phyloP scores from a whole-genome alignment of 2,329 filamentous ascomycete genomes.

The Magnaporthiopsis rhizophila region DNA sequence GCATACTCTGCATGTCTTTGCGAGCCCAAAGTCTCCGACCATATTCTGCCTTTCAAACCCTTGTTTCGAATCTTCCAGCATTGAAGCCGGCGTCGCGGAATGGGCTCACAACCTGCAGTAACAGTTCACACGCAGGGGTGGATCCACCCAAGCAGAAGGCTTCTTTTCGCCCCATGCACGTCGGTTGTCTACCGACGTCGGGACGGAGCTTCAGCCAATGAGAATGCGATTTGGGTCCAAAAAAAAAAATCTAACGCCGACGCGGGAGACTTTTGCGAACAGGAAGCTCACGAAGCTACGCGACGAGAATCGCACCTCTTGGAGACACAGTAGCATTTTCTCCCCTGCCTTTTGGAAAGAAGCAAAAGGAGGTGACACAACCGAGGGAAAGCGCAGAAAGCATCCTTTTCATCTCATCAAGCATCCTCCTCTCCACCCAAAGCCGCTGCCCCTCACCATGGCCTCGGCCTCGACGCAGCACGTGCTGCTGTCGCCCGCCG shows the following conservation, averaged over 20 bases:
- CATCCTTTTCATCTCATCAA: too few species aligned
- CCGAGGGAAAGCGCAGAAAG: neutral
- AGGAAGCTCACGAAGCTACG: neutral
- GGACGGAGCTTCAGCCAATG: neutral
- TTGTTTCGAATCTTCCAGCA: too few species aligned
- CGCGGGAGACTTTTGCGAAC: neutral
- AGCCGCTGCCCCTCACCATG: constrained; percentile 8
- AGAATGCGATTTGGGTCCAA: neutral
- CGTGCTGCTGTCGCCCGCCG: constrained; percentile 82
- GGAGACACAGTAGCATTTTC: too few species aligned
- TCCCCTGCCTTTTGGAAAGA: neutral
- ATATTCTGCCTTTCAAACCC: too few species aligned
- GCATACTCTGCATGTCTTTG: too few species aligned
- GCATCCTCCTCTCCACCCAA: constrained; percentile 6
- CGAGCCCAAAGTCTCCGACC: too few species aligned
- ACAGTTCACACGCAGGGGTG: too few species aligned
- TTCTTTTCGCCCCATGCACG: neutral
- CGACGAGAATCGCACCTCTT: too few species aligned
- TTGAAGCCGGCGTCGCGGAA: too few species aligned
- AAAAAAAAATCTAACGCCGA: neutral
- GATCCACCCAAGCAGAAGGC: too few species aligned
- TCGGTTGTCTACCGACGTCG: neutral
- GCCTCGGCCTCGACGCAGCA: constrained; percentile 50
- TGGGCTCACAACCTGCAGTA: neutral
- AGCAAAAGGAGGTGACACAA: neutral